Percentiles rank a stretch among this genome's conserved stretches.
These are phyloP conservation scores for Aureobasidium sp. DNA, from an alignment of 2,329 filamentous ascomycete species.

Conservation along the genomic window DNA sequence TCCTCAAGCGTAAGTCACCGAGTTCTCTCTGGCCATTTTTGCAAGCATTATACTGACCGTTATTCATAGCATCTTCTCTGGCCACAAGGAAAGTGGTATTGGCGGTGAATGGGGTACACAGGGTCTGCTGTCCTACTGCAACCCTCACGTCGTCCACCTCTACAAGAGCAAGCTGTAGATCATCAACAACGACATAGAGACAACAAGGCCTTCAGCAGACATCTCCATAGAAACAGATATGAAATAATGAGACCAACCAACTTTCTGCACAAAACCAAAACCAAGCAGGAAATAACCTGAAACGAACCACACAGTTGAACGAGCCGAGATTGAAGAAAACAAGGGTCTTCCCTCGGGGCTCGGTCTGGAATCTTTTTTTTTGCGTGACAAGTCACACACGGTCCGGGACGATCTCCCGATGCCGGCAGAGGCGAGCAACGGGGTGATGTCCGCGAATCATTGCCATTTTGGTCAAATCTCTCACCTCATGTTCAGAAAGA, in stretches of 20 bases:
- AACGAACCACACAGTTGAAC: neutral
- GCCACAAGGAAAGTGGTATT: constrained; percentile 68
- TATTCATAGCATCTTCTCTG: constrained; percentile 37
- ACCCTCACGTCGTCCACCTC: constrained; percentile 38
- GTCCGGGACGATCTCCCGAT: neutral
- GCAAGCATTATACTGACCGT: neutral
- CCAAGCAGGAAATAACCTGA: neutral
- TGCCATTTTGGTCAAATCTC: neutral
- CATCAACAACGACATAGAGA: neutral
- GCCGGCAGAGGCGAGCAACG: neutral
- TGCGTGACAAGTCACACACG: no score
- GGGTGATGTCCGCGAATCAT: neutral
- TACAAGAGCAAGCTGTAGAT: constrained; percentile 31
- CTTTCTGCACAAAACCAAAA: neutral
- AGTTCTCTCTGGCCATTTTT: neutral
- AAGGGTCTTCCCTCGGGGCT: no score
- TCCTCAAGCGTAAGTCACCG: constrained; percentile 28
- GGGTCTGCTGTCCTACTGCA: constrained; percentile 39
- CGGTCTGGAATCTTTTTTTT: no score
- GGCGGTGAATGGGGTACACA: constrained; percentile 55
- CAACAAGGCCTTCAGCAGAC: neutral
- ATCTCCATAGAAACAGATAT: neutral
- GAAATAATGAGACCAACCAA: neutral
- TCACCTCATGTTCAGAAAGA: neutral
- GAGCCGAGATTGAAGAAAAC: no score